These are phyloP conservation scores for Nemania sp. DNA, from an alignment of 2,329 filamentous ascomycete species.

Conservation along the genomic window DNA sequence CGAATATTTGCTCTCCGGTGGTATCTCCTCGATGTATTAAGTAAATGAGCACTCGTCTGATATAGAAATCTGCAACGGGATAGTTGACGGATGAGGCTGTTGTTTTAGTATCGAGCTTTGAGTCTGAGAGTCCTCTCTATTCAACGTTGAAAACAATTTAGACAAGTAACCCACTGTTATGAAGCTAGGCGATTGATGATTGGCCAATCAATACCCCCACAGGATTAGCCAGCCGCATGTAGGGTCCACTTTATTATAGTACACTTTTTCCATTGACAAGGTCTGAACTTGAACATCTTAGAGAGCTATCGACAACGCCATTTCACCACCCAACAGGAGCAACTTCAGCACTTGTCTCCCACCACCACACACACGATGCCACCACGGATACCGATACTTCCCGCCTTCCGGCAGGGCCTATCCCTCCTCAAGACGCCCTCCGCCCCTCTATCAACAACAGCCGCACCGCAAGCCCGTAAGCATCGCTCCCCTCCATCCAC, in stretches of 20 bases:
- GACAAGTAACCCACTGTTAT: constrained; percentile 1
- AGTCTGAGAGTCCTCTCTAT: not conserved
- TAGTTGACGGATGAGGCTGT: constrained; percentile 1
- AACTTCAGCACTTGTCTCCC: constrained; percentile 29
- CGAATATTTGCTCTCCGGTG: no score
- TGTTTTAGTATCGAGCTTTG: constrained; percentile 11
- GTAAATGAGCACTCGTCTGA: not conserved
- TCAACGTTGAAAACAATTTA: constrained; percentile 31
- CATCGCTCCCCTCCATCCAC: not conserved
- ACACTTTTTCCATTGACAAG: constrained; percentile 5
- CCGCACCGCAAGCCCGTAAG: constrained; percentile 43
- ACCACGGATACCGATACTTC: constrained; percentile 53
- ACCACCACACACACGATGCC: constrained; percentile 56
- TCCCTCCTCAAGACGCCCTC: constrained; percentile 39
- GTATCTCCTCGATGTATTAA: no score
- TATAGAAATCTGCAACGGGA: not conserved
- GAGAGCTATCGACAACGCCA: constrained; percentile 10
- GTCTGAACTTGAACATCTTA: constrained; percentile 15
- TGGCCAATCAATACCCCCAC: constrained; percentile 12
- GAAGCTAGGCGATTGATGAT: not conserved
- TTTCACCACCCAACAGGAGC: constrained; percentile 5
- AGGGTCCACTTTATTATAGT: constrained; percentile 25
- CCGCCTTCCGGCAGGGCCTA: constrained; percentile 44
- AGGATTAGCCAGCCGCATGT: not conserved
- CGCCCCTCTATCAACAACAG: constrained; percentile 47